These are phyloP conservation scores for Alternaria conjuncta DNA, from an alignment of 2,329 filamentous ascomycete species.

Conservation along the genomic window DNA sequence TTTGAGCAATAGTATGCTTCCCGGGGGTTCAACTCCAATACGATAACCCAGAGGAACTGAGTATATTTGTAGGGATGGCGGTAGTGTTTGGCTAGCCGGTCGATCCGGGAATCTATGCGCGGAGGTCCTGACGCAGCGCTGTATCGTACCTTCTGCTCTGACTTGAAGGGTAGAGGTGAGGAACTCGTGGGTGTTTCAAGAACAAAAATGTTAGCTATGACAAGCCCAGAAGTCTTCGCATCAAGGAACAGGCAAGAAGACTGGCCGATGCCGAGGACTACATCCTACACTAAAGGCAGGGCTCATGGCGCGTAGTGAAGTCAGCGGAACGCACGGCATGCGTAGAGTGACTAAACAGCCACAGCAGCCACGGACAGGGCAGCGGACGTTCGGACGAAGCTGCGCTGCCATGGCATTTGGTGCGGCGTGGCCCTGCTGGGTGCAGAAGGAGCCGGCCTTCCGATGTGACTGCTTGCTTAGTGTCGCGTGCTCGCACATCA, in stretches of 20 bases:
- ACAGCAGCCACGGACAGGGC: not conserved
- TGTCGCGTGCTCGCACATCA: constrained; percentile 1
- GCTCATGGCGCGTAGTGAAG: constrained; percentile 5
- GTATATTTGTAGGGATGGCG: not conserved
- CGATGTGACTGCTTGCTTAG: constrained; percentile 3
- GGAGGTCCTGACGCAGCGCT: not conserved
- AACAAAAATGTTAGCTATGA: not conserved
- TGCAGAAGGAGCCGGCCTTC: constrained; percentile 12
- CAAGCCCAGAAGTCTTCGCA: not conserved
- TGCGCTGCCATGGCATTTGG: not conserved
- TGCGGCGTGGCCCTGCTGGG: constrained; percentile 2
- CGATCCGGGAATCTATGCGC: not conserved
- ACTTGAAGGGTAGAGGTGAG: not conserved
- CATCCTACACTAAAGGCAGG: not conserved
- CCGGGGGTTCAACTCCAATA: not conserved
- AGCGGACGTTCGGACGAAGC: constrained; percentile 11
- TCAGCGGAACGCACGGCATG: constrained; percentile 16
- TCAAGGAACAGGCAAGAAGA: not conserved
- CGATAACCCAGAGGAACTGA: not conserved
- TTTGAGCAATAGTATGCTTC: not conserved
- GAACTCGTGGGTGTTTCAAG: not conserved
- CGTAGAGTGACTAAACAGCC: constrained; percentile 1
- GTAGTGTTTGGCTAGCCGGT: not conserved
- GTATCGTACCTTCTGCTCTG: not conserved
- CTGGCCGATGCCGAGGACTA: not conserved